Evolutionary conservation across 192 early-diverging fungal genomes (phyloP), one percentile per base, ranked within the genome.

Genomic region (Hyaloraphidium curvatum): DNA sequence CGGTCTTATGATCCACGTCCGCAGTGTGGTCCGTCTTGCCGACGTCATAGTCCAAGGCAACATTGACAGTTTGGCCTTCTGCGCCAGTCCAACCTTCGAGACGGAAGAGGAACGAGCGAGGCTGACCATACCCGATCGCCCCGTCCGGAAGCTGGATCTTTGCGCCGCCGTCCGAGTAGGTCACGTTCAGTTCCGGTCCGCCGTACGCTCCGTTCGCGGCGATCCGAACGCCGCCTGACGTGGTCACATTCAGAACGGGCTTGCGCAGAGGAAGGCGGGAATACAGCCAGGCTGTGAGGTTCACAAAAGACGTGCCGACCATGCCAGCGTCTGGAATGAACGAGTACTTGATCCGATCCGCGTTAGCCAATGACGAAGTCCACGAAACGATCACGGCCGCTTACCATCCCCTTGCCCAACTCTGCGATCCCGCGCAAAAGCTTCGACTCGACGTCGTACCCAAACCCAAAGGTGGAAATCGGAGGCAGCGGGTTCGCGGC

Each of bases 401-500:
- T n/a, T n/a, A n/a, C n/a, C n/a, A n/a, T n/a, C n/a, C 62, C 62
- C 29, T 52, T 51, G 5, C 62, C 62, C 19, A 28, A 17, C 14
- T 13, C n/a, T 1, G 65, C 65, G 3, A 62, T 22, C 25, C 23
- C 31, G 28, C 28, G 31, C 3, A 66, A 48, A 14, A 64, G 40
- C 22, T 28, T 39, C 27, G 39, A 50, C 17, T 64, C 57, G 17
- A 66, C 51, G 50, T 23, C 55, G 61, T 63, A 56, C 29, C 65
- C 65, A 43, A 66, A 66, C 17, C 65, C 65, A 55, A 64, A 66
- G 19, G 65, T 62, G 56, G 52, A 54, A 31, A 66, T 29, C 43
- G 9, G 5, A 25, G 30, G 53, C 51, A 31, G 35, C 59, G 61
- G 61, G 3, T 59, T 26, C 35, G 53, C 35, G 30, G 48, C 30